Percentiles rank a stretch among this genome's conserved stretches.
These are phyloP conservation scores for Bryoglossum gracile DNA, from an alignment of 495 filamentous ascomycete species.

Conservation along the genomic window DNA sequence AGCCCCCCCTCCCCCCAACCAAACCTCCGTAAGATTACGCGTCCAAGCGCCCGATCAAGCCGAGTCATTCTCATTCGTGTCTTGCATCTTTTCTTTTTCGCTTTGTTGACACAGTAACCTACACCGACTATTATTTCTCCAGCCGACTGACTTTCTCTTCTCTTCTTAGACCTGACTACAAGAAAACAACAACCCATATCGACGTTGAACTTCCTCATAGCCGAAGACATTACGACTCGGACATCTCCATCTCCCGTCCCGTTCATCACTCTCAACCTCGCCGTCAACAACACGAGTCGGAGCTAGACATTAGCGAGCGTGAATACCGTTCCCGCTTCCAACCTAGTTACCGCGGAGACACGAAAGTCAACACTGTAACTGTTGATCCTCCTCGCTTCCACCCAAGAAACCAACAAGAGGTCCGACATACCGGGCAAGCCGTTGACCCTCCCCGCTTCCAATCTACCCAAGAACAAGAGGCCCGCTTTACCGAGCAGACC, in stretches of 20 bases:
- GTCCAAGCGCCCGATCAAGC: slow-evolving; percentile 11
- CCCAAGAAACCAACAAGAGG: slow-evolving; percentile 12
- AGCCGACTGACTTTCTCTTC: slow-evolving; percentile 29
- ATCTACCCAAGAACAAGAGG: slow-evolving; percentile 18
- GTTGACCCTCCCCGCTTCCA: slow-evolving; percentile 40
- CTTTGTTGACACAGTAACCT: slow-evolving; percentile 28
- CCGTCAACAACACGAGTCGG: slow-evolving; percentile 40
- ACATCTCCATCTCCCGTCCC: slow-evolving; percentile 26
- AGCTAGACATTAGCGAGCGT: slow-evolving; percentile 78
- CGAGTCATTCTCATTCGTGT: no score
- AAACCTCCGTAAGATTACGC: slow-evolving; percentile 3
- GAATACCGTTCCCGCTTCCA: slow-evolving; percentile 75
- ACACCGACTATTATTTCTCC: slow-evolving; percentile 16
- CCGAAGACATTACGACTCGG: slow-evolving; percentile 31
- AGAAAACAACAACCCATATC: slow-evolving; percentile 57
- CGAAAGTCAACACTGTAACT: slow-evolving; percentile 40
- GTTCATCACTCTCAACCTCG: slow-evolving; percentile 23
- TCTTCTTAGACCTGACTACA: slow-evolving; percentile 38
- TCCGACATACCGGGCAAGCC: slow-evolving; percentile 26
- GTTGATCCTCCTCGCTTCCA: slow-evolving; percentile 31
- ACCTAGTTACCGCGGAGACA: slow-evolving; percentile 57
- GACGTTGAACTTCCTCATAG: slow-evolving; percentile 45
- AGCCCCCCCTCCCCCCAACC: background rate
- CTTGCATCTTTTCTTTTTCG: slow-evolving; percentile 26
- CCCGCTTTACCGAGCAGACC: slow-evolving; percentile 38